These are phyloP conservation scores for Sporisorium graminicola DNA, from an alignment of 1,284 basidiomycete species.

Conservation along the genomic window DNA sequence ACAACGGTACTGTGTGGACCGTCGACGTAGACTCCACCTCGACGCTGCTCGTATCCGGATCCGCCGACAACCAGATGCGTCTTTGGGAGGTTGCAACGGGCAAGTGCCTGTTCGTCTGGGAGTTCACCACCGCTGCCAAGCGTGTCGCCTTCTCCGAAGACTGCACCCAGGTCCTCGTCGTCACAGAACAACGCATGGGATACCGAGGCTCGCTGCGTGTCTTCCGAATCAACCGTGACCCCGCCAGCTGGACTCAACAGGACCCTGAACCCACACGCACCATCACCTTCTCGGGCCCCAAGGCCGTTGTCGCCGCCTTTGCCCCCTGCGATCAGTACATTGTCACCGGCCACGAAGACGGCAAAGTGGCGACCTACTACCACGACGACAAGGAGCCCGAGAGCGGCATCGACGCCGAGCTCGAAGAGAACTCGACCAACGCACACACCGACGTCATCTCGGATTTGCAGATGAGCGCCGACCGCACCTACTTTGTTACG, in stretches of 20 bases:
- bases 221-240: constrained; percentile 77
- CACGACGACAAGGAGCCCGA: constrained; percentile 68
- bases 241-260: constrained; percentile 62
- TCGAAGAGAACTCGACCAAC: constrained; percentile 79
- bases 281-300: constrained; percentile 72
- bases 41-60: constrained; percentile 86
- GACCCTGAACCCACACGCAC: constrained; percentile 61
- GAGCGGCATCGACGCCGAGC: constrained; percentile 78
- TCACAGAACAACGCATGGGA: constrained; percentile 98
- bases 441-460: constrained; percentile 72
- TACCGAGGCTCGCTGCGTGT: constrained; percentile 78
- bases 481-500: constrained; percentile 94
- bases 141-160: constrained; percentile 84
- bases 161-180: constrained; percentile 80
- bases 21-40: constrained; percentile 92
- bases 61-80: constrained; percentile 87
- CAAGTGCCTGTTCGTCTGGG: constrained; percentile 84
- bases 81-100: constrained; percentile 92
- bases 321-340: constrained; percentile 83
- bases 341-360: constrained; percentile 94
- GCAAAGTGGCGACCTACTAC: constrained; percentile 77
- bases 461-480: constrained; percentile 90
- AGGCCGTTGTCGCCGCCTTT: constrained; percentile 94
- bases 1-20: constrained; percentile 97
- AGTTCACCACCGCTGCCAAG: constrained; percentile 98